A percentile compares a stretch with the other conserved stretches of the same genome.
Conservation (phyloP, 352 stramenopile species). For the Phytophthora boehmeriae region DNA sequence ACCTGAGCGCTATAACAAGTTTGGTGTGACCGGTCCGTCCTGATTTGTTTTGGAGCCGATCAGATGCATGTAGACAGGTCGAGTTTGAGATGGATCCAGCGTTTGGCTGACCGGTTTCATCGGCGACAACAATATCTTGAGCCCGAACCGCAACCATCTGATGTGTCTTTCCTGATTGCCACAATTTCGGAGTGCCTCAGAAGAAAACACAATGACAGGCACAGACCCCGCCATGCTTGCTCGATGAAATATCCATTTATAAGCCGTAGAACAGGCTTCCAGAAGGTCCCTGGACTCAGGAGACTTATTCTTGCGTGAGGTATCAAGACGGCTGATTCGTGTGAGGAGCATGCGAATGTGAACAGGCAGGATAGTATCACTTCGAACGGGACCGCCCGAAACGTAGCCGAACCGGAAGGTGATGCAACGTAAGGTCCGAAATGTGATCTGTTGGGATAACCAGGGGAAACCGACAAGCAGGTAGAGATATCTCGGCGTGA, state of each 20-base stretch:
- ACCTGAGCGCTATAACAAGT: neutral
- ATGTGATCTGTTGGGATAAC: too few relatives aligned
- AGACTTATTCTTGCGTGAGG: neutral
- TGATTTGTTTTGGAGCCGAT: constrained; percentile 5
- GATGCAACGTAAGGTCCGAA: too few relatives aligned
- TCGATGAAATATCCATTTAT: neutral
- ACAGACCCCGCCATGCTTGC: neutral
- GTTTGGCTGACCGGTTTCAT: neutral
- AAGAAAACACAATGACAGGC: constrained; percentile 7
- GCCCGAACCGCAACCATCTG: too few relatives aligned
- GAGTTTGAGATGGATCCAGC: neutral
- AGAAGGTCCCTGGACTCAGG: neutral
- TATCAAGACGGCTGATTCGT: neutral
- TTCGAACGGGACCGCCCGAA: too few relatives aligned
- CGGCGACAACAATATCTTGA: neutral
- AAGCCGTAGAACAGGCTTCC: neutral
- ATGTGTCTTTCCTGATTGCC: neutral
- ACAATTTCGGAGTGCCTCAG: constrained; percentile 7
- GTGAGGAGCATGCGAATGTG: neutral
- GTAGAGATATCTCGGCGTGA: too few relatives aligned
- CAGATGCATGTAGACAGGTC: neutral
- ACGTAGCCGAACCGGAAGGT: too few relatives aligned
- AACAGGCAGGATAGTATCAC: too few relatives aligned
- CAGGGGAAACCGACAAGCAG: too few relatives aligned
- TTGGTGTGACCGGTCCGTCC: neutral